Conservation (phyloP, 148 eudicot species). For the Cornus kousa region DNA sequence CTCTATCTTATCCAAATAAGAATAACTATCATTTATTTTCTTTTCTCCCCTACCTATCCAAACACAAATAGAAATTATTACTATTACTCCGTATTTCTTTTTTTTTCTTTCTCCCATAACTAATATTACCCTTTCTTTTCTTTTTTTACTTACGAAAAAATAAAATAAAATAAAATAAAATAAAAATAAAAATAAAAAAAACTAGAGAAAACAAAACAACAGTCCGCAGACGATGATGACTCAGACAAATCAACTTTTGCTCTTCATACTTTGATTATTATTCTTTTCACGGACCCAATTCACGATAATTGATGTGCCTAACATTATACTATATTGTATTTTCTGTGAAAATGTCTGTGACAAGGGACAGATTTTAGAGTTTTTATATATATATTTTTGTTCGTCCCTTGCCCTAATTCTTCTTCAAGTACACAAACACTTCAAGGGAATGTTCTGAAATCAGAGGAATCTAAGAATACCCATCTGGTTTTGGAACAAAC, state of each 20-base stretch:
- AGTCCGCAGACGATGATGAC: not conserved
- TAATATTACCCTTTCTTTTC: too few species aligned
- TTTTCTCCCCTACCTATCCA: too few species aligned
- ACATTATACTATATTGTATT: too few species aligned
- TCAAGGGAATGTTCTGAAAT: not conserved
- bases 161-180: too few species aligned
- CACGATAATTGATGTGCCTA: not conserved
- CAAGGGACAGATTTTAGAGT: slow-evolving; percentile 4
- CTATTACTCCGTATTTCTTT: too few species aligned
- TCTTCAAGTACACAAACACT: not conserved
- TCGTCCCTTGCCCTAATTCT: slow-evolving; percentile 1
- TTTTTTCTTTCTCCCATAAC: too few species aligned
- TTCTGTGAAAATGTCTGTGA: not conserved
- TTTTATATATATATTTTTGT: not conserved
- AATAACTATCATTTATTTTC: too few species aligned
- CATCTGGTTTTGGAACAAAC: slow-evolving; percentile 1
- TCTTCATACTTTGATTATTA: not conserved
- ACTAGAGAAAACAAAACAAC: not conserved
- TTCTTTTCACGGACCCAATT: not conserved
- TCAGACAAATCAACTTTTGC: not conserved
- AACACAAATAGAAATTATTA: too few species aligned
- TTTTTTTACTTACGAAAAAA: too few species aligned
- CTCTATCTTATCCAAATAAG: too few species aligned
- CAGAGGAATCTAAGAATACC: not conserved
- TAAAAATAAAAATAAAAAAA: too few species aligned